A percentile compares a stretch with the other conserved stretches of the same genome.
Evolutionary conservation across 148 eudicot genomes (phyloP).

Genomic region (Chenopodium suecicum): DNA sequence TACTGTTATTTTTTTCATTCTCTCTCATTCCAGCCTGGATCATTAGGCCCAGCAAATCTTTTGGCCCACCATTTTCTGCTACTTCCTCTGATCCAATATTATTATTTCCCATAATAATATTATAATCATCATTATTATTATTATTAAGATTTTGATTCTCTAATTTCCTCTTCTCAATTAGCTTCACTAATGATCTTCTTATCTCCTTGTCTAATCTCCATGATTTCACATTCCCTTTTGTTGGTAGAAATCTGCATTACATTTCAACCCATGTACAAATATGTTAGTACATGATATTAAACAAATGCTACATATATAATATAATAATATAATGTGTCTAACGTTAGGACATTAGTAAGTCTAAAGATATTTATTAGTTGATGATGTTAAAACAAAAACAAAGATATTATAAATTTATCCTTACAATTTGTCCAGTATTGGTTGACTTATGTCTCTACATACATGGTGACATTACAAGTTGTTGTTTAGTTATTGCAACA

Average conservation of each 20-base stretch:
- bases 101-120: neutral
- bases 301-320: too few species aligned
- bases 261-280: neutral
- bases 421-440: too few species aligned
- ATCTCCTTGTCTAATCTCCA: constrained; percentile 82
- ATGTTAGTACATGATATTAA: neutral
- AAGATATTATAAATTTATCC: too few species aligned
- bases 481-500: too few species aligned
- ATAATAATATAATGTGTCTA: too few species aligned
- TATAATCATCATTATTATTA: constrained; percentile 7
- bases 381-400: too few species aligned
- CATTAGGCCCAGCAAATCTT: constrained; percentile 82
- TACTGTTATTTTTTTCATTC: constrained; percentile 3
- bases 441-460: too few species aligned
- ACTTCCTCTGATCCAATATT: constrained; percentile 18
- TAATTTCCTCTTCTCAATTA: constrained; percentile 52
- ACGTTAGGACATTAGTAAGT: too few species aligned
- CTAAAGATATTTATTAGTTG: too few species aligned
- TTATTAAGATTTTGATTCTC: constrained; percentile 2
- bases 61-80: constrained; percentile 44
- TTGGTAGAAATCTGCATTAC: constrained; percentile 66
- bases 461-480: too few species aligned
- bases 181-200: constrained; percentile 56
- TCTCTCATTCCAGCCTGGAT: constrained; percentile 65
- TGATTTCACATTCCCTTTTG: constrained; percentile 62